phyloP scores from a whole-genome alignment of 2,329 filamentous ascomycete species.

The Talaromyces funiculosus region DNA sequence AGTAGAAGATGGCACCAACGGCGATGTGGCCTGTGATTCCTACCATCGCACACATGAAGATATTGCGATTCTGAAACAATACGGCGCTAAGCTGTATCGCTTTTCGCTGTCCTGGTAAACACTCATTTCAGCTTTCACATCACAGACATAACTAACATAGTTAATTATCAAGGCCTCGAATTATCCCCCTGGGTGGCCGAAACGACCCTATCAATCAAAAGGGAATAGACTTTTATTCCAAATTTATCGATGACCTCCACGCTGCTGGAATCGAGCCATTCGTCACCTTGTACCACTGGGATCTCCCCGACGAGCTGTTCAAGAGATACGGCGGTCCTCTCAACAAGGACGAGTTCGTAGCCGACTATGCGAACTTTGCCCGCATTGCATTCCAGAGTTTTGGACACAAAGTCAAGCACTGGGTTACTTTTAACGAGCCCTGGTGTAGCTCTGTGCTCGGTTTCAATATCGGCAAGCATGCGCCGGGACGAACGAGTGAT shows the following conservation, averaged over 20 bases:
- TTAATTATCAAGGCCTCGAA: constrained; percentile 51
- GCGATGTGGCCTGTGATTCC: constrained; percentile 76
- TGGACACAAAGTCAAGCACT: constrained; percentile 70
- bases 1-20: constrained; percentile 70
- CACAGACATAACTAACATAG: not conserved
- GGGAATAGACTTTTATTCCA: constrained; percentile 71
- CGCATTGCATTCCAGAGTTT: constrained; percentile 69
- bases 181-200: constrained; percentile 79
- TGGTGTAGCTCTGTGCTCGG: constrained; percentile 79
- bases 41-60: constrained; percentile 76
- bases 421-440: constrained; percentile 89
- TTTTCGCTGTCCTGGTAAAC: constrained; percentile 70
- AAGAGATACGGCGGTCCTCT: constrained; percentile 75
- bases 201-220: constrained; percentile 74
- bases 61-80: constrained; percentile 67
- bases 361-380: constrained; percentile 75
- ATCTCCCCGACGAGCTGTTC: constrained; percentile 71
- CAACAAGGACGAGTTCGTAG: constrained; percentile 74
- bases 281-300: constrained; percentile 84
- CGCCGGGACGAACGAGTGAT: constrained; percentile 76
- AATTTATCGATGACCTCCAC: constrained; percentile 71
- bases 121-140: not conserved
- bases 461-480: constrained; percentile 71
- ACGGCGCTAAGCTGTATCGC: constrained; percentile 70
- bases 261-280: constrained; percentile 72